Percentiles rank a stretch among this genome's conserved stretches.
phyloP scores from a whole-genome alignment of 768 basidiomycete species.

The Suillus spraguei region DNA sequence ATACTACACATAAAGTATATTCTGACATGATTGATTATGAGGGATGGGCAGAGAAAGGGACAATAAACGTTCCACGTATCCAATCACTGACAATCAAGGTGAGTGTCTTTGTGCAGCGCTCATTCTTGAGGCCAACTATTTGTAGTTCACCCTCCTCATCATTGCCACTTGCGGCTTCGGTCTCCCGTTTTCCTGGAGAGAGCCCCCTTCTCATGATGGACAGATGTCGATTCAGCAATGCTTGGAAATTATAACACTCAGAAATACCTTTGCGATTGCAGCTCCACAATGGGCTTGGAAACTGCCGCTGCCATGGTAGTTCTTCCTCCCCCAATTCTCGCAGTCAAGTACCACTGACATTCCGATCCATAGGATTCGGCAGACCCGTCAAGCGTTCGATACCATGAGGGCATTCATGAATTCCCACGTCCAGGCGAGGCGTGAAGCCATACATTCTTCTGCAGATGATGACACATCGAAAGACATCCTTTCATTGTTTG shows the following conservation, averaged over 20 bases:
- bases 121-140: neutral
- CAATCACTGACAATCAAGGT: slow-evolving; percentile 25
- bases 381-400: slow-evolving; percentile 23
- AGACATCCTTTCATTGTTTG: slow-evolving; percentile 25
- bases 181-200: slow-evolving; percentile 24
- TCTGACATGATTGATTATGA: slow-evolving; percentile 21
- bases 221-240: slow-evolving; percentile 26
- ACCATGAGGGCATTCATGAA: slow-evolving; percentile 26
- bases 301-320: slow-evolving; percentile 23
- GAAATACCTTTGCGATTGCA: slow-evolving; percentile 17
- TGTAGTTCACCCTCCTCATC: slow-evolving; percentile 24
- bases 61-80: slow-evolving; percentile 19
- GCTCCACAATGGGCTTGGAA: slow-evolving; percentile 27
- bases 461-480: slow-evolving; percentile 12
- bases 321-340: neutral
- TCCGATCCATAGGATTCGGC: slow-evolving; percentile 20
- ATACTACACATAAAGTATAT: slow-evolving; percentile 21
- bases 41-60: slow-evolving; percentile 21
- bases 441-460: slow-evolving; percentile 17
- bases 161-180: slow-evolving; percentile 28
- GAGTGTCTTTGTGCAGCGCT: neutral
- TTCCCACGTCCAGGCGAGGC: slow-evolving; percentile 14
- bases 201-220: slow-evolving; percentile 17
- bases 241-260: slow-evolving; percentile 19
- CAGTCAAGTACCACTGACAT: neutral